Evolutionary conservation across 106 monocot species (phyloP).

Genomic region (Vanilla planifolia): DNA sequence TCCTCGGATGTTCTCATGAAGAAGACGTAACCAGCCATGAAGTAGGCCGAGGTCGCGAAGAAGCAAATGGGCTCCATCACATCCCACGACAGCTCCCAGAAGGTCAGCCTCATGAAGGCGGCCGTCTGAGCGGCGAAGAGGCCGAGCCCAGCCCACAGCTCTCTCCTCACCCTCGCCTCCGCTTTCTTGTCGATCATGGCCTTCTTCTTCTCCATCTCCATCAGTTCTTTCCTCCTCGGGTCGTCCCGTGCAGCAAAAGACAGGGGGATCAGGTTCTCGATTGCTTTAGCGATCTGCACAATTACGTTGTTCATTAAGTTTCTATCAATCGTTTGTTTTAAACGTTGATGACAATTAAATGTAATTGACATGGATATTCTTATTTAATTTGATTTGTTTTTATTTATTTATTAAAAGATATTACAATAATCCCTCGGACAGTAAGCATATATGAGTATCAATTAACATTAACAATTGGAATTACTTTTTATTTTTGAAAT

Average conservation of each 20-base stretch:
- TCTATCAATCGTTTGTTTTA: too few species aligned
- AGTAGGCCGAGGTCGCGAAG: constrained; percentile 65
- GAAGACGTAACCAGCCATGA: constrained; percentile 77
- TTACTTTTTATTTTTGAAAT: too few species aligned
- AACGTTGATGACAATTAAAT: too few species aligned
- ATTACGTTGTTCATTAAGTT: too few species aligned
- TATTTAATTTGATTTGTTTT: too few species aligned
- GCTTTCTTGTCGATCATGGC: constrained; percentile 40
- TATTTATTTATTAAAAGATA: too few species aligned
- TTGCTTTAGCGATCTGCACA: constrained; percentile 64
- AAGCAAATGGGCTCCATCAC: constrained; percentile 93
- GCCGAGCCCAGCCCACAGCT: constrained; percentile 64
- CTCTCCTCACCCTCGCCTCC: constrained; percentile 27
- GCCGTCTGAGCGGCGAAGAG: constrained; percentile 44
- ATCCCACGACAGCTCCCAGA: constrained; percentile 90
- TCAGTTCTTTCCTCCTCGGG: constrained; percentile 26
- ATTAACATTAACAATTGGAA: too few species aligned
- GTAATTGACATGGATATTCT: too few species aligned
- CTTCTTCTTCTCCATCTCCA: constrained; percentile 39
- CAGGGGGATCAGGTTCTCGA: constrained; percentile 36
- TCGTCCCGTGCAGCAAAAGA: not conserved
- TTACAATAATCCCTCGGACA: too few species aligned
- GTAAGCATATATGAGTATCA: too few species aligned
- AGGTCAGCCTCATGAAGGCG: constrained; percentile 68
- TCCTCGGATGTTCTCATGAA: constrained; percentile 65